These are phyloP conservation scores for Umbelopsis vinacea DNA, from an alignment of 192 early-diverging fungal species.

Conservation along the genomic window DNA sequence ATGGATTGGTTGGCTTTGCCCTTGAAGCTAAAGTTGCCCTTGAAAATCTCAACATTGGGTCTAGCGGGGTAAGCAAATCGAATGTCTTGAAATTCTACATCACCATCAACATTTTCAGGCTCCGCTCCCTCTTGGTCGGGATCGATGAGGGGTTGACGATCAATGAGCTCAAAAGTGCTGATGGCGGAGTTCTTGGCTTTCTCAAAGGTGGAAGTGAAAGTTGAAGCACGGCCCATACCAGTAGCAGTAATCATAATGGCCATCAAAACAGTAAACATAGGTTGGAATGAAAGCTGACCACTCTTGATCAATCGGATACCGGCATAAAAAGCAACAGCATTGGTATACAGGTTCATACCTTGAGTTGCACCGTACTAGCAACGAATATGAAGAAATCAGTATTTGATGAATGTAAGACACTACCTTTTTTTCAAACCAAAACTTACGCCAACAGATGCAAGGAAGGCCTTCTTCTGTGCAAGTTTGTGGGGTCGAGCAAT, in stretches of 20 bases:
- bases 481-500: slow-evolving; percentile 72
- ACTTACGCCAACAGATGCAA: slow-evolving; percentile 46
- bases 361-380: slow-evolving; percentile 78
- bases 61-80: slow-evolving; percentile 72
- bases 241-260: slow-evolving; percentile 75
- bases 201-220: slow-evolving; percentile 71
- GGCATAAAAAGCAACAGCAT: slow-evolving; percentile 74
- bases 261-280: slow-evolving; percentile 75
- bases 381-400: background rate
- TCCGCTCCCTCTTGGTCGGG: slow-evolving; percentile 45
- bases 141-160: slow-evolving; percentile 73
- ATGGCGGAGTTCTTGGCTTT: slow-evolving; percentile 85
- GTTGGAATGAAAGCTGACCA: slow-evolving; percentile 45
- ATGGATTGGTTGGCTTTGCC: slow-evolving; percentile 66
- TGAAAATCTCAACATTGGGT: slow-evolving; percentile 59
- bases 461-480: slow-evolving; percentile 65
- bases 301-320: slow-evolving; percentile 65
- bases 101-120: slow-evolving; percentile 47
- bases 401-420: background rate
- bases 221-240: slow-evolving; percentile 65
- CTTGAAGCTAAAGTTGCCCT: slow-evolving; percentile 55
- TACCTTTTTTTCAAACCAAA: too few species aligned
- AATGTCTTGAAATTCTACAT: slow-evolving; percentile 55
- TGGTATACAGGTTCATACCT: slow-evolving; percentile 71
- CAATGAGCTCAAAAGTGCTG: slow-evolving; percentile 68